Evolutionary conservation across 2,329 filamentous ascomycete species (phyloP), one percentile per base, ranked within the genome.

Genomic region (Cladosporium sphaerospermum): DNA sequence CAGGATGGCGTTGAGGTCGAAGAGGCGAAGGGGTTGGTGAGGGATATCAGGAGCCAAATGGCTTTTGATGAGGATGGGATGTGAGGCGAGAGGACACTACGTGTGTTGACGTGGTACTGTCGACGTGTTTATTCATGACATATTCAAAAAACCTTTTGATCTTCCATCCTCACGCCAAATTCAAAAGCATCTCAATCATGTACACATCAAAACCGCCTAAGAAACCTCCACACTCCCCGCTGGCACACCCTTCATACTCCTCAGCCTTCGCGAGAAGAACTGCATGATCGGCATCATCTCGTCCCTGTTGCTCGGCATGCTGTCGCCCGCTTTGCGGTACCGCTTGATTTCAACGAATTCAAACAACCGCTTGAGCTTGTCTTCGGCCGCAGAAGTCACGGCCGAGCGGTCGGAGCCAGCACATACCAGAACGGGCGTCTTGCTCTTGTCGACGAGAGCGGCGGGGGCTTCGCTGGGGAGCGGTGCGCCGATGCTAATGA

Each of bases 1-100:
- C 89, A 96, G 70, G 93, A 99, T 70, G 93, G 93, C 0, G 85
- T 95, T 23, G 93, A 97, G 70, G 89, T 97, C 2, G 93, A 99
- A 68, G 93, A 99, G 70, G 93, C 93, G 28, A 97, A 97, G 73
- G 89, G 90, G 3, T 74, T 97, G 61, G 87, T 96, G 57, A 80
- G 89, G 56, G 92, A 97, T 69, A 85, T 95, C 10, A 80, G 91
- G 61, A 86, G 86, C 4, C 80, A 88, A 59, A 79, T 90, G 70
- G 86, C 49, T 34, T 43, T 59, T 46, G 53, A 46, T 2, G 61
- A 62, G 41, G 53, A 57, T 41, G 56, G 56, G 23, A 14, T 41
- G 43, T 53, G 47, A 10, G 11, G 8, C 14, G 14, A 16, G 14
- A 16, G 14, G 14, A 16, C 14, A 16, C 14, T 16, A 16, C 14